phyloP scores from a whole-genome alignment of 2,329 filamentous ascomycete species.

The Macrophomina pseudophaseolina region DNA sequence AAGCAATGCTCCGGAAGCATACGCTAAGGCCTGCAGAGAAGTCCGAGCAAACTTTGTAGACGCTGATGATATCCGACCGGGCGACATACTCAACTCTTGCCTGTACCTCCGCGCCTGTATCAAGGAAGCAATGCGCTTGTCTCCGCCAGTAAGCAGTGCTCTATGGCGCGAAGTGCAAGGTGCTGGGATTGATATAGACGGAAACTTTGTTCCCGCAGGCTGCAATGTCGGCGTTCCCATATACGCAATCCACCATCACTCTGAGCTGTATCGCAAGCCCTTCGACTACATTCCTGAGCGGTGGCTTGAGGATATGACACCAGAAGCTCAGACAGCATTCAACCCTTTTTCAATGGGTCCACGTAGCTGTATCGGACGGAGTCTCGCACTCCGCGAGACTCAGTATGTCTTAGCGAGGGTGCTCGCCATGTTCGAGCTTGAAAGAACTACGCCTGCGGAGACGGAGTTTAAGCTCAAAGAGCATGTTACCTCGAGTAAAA shows the following conservation, averaged over 20 bases:
- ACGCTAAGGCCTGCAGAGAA: constrained; percentile 42
- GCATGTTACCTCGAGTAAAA: neutral
- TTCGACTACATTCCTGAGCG: constrained; percentile 41
- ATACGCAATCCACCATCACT: constrained; percentile 45
- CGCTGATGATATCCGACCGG: constrained; percentile 46
- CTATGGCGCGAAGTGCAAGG: constrained; percentile 44
- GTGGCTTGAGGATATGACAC: neutral
- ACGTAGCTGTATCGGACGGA: constrained; percentile 74
- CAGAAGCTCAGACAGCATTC: constrained; percentile 49
- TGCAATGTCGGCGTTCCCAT: constrained; percentile 45
- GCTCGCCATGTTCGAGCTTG: constrained; percentile 62
- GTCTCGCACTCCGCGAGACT: constrained; percentile 64
- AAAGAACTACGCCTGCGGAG: constrained; percentile 25
- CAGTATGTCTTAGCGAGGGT: constrained; percentile 61
- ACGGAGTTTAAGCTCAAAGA: neutral
- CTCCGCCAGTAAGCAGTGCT: constrained; percentile 45
- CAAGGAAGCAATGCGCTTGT: constrained; percentile 50
- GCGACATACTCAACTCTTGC: constrained; percentile 42
- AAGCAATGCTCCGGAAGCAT: constrained; percentile 43
- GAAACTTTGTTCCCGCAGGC: constrained; percentile 40
- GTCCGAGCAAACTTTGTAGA: constrained; percentile 42
- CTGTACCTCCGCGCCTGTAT: constrained; percentile 46
- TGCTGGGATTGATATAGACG: constrained; percentile 39
- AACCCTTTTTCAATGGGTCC: constrained; percentile 75
- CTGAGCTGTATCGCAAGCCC: constrained; percentile 42